Evolutionary conservation across 2,329 filamentous ascomycete genomes (phyloP).

Genomic region (Sporothrix euskadiensis): DNA sequence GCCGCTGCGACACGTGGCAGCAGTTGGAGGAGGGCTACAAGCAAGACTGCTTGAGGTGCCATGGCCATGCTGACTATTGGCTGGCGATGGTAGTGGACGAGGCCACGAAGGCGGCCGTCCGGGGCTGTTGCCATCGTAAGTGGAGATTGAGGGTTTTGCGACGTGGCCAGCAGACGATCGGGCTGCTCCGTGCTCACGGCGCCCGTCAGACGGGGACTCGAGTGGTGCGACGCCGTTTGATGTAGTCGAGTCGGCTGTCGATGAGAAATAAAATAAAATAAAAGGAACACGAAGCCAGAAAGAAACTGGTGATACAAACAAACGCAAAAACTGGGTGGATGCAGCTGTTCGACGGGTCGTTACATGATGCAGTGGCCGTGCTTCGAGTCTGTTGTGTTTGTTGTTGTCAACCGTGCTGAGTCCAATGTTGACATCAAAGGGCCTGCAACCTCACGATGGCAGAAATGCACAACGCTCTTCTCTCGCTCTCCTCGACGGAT

Average conservation of each 20-base stretch:
- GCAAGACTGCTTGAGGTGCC: neutral
- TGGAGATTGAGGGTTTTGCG: constrained; percentile 6
- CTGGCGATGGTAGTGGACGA: neutral
- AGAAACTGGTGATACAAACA: neutral
- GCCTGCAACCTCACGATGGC: neutral
- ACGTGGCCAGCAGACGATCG: constrained; percentile 7
- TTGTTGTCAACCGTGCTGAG: neutral
- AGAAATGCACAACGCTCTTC: constrained; percentile 2
- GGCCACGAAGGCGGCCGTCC: constrained; percentile 20
- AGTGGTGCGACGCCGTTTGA: neutral
- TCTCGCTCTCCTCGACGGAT: constrained; percentile 19
- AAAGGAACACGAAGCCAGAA: neutral
- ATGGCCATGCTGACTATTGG: neutral
- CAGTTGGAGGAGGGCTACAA: constrained; percentile 23
- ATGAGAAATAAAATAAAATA: neutral
- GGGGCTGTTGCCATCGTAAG: constrained; percentile 20
- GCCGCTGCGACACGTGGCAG: constrained; percentile 20
- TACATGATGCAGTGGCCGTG: neutral
- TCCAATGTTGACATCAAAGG: neutral
- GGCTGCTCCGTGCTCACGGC: constrained; percentile 19
- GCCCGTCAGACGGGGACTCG: neutral
- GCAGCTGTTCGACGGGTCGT: constrained; percentile 16
- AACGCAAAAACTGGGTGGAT: constrained; percentile 7
- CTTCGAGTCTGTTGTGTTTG: constrained; percentile 1
- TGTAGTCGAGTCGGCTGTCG: neutral